Base-by-base conservation (phyloP, 129 eudicot species). In the Oenanthe sinensis region DNA sequence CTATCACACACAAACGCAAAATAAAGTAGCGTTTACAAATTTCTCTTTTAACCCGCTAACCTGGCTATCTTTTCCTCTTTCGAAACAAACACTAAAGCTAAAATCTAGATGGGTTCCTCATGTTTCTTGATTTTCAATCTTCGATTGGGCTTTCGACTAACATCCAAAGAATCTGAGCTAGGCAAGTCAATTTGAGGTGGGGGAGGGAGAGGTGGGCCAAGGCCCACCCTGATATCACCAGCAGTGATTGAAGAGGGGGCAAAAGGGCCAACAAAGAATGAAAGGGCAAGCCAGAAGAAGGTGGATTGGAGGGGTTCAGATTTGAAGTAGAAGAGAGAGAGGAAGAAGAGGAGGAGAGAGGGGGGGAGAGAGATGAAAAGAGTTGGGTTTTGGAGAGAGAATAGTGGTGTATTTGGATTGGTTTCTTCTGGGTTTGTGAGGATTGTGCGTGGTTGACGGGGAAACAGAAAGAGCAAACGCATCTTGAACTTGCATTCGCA, bases 151-250 rank as follows among this genome's bases (percentile, higher is more conserved):
- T 69, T 65, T 4, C 44, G 74, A 16, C 6, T 60, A 60, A 9
- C 3, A 2, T 60, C 68, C 15, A 10, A 60, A 60, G 36, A 60
- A 60, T 83, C 89, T 4, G 24, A 46, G 28, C 71, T 87, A 5
- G 26, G 49, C n/a, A 75, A 63, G 44, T 19, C 45, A 43, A 75
- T 79, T 8, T 83, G 82, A 22, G 84, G 40, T 42, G 83, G 89
- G 80, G 87, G 80, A 26, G 62, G 86, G 50, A 93, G 75, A 4
- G 81, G 50, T 0, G 89, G 85, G 65, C 98, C 97, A 20, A 74
- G 40, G 48, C 98, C 98, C 50, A 94, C 98, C 2, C 96, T 86
- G 67, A 94, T 90, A 71, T 91, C 92, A 55, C 98, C 97, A 70
- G 82, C 98, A 76, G 98, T 94, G 83, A 88, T 74, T 72, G 91